Percentiles rank a stretch among this genome's conserved stretches.
Conservation (phyloP, 257 asterid genomes). For the Avicennia marina region DNA sequence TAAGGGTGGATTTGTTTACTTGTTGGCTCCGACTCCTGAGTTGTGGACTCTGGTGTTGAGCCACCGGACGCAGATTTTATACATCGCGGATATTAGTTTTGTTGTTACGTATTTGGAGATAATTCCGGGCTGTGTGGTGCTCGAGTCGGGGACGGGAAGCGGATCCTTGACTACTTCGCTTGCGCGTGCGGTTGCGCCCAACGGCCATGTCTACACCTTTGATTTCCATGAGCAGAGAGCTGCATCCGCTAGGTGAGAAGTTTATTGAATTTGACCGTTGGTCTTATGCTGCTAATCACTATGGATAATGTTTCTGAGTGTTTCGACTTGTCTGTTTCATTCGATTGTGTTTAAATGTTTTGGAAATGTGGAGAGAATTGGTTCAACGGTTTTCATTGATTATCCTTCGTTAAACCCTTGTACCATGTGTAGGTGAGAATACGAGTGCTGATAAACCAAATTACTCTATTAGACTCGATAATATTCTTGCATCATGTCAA, state of each 20-base stretch:
- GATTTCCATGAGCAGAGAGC: conserved; percentile 99
- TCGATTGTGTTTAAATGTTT: no score
- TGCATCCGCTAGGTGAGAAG: conserved; percentile 73
- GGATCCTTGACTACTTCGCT: conserved; percentile 89
- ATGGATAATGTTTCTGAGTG: no score
- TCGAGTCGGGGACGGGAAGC: conserved; percentile 97
- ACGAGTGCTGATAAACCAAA: no score
- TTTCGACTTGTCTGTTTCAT: no score
- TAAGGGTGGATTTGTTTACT: conserved; percentile 74
- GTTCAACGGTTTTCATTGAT: no score
- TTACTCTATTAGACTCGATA: no score
- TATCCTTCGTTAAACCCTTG: no score
- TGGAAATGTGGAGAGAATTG: no score
- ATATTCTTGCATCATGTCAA: no score
- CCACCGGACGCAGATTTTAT: conserved; percentile 95
- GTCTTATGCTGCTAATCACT: background rate
- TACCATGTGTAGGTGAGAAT: no score
- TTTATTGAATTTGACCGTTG: background rate
- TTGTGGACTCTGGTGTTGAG: conserved; percentile 90
- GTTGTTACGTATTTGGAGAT: conserved; percentile 84
- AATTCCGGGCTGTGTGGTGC: conserved; percentile 87
- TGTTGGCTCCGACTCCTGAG: conserved; percentile 95
- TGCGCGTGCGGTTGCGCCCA: conserved; percentile 83
- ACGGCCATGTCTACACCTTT: conserved; percentile 81
- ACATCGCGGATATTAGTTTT: conserved; percentile 91